Conservation (phyloP, 305 asterid genomes). For the Rubia tinctorum region DNA sequence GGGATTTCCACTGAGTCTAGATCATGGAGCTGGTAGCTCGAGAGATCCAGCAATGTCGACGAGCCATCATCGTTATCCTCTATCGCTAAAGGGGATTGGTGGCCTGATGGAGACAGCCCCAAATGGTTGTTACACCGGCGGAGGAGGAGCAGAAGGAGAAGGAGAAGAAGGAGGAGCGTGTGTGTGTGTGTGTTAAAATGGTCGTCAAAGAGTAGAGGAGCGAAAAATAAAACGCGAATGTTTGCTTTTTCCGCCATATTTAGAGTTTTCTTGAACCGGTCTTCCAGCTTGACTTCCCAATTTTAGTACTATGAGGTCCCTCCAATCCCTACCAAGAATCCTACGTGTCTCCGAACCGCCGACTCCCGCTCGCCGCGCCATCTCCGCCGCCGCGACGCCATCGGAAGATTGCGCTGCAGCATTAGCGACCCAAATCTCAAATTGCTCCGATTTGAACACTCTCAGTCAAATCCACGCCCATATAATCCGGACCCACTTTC, state of each 20-base stretch:
- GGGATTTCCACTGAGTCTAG: slow-evolving; percentile 74
- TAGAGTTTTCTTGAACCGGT: neutral
- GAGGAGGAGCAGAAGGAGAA: neutral
- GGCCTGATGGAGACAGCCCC: neutral
- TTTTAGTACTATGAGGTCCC: slow-evolving; percentile 14
- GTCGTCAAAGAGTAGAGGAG: neutral
- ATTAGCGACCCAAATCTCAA: slow-evolving; percentile 48
- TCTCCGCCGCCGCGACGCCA: neutral
- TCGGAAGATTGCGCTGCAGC: slow-evolving; percentile 25
- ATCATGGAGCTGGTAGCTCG: slow-evolving; percentile 87
- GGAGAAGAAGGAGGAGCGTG: neutral
- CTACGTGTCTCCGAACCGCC: neutral
- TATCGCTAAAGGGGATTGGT: neutral
- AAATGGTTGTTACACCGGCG: neutral
- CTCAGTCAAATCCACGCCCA: slow-evolving; percentile 53
- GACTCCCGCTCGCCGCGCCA: slow-evolving; percentile 6
- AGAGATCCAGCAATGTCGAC: slow-evolving; percentile 61
- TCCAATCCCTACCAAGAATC: slow-evolving; percentile 11
- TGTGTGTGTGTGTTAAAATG: neutral
- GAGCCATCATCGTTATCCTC: slow-evolving; percentile 12
- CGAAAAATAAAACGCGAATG: neutral
- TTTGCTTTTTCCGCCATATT: neutral
- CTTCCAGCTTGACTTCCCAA: neutral
- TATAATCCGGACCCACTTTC: slow-evolving; percentile 51
- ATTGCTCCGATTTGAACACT: slow-evolving; percentile 38